Percentiles rank a stretch among this genome's conserved stretches.
These are phyloP conservation scores for Oryza meridionalis DNA, from an alignment of 176 grass and related monocot genomes.

Conservation along the genomic window DNA sequence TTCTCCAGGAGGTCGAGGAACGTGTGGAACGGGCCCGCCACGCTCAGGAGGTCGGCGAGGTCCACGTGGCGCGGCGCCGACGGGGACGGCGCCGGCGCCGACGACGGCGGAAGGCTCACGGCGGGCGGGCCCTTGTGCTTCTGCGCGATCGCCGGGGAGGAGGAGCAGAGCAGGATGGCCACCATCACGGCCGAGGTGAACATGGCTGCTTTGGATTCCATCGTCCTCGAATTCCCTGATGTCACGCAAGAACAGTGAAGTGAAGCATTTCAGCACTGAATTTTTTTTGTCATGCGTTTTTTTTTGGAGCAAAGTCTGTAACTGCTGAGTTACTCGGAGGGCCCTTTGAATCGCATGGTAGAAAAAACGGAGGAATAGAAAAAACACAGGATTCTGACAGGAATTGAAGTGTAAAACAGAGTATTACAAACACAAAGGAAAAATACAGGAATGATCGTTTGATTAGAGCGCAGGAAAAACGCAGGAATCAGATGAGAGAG, in stretches of 20 bases:
- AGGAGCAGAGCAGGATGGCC: conserved; percentile 52
- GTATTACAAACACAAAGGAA: too few species aligned
- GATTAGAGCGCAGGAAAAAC: too few species aligned
- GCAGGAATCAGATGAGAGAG: too few species aligned
- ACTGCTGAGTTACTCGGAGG: neutral
- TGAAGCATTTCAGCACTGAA: conserved; percentile 21
- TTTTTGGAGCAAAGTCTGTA: neutral
- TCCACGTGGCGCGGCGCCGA: conserved; percentile 70
- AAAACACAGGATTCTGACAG: too few species aligned
- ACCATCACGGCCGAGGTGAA: conserved; percentile 52
- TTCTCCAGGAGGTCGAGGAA: conserved; percentile 80
- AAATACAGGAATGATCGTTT: too few species aligned
- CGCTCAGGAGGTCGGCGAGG: conserved; percentile 79
- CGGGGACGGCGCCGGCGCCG: conserved; percentile 65
- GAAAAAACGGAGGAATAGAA: too few species aligned
- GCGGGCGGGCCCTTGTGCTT: conserved; percentile 55
- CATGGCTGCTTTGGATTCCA: conserved; percentile 51
- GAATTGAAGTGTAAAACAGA: too few species aligned
- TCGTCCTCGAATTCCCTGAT: conserved; percentile 47
- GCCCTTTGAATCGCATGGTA: too few species aligned
- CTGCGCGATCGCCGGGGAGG: conserved; percentile 60
- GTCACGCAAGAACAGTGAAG: conserved; percentile 40
- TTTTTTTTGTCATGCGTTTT: neutral
- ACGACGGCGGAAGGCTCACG: conserved; percentile 50
- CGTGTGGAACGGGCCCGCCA: conserved; percentile 81